Percentiles rank a stretch among this genome's conserved stretches.
These are phyloP conservation scores for Dioscorea alata DNA, from an alignment of 106 monocot genomes.

Conservation along the genomic window DNA sequence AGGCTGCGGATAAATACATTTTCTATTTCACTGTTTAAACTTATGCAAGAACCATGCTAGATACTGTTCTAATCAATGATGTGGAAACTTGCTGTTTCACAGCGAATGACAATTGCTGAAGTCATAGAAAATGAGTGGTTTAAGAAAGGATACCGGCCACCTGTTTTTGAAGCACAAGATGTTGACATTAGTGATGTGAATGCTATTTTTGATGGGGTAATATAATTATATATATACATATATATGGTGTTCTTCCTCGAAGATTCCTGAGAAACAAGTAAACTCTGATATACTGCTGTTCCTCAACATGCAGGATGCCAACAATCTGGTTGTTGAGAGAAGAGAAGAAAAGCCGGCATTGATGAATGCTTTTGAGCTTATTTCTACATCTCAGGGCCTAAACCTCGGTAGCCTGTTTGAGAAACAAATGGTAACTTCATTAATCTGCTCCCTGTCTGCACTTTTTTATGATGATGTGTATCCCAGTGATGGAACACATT, in stretches of 20 bases:
- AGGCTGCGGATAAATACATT: neutral
- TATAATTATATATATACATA: constrained; percentile 12
- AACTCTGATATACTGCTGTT: neutral
- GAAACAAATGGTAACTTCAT: constrained; percentile 61
- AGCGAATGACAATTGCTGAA: constrained; percentile 80
- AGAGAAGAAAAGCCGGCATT: constrained; percentile 58
- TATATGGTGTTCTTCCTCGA: no score
- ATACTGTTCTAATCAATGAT: no score
- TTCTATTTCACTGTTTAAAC: no score
- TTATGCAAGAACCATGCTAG: no score
- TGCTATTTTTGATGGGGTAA: constrained; percentile 60
- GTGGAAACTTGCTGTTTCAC: constrained; percentile 15
- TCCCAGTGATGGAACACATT: no score
- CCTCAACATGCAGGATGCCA: constrained; percentile 29
- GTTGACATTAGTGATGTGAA: constrained; percentile 71
- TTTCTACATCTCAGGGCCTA: constrained; percentile 90
- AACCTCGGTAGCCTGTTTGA: constrained; percentile 89
- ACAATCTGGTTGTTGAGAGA: constrained; percentile 81
- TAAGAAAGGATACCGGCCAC: constrained; percentile 87
- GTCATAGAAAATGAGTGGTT: constrained; percentile 91
- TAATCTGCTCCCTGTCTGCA: neutral
- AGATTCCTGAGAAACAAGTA: neutral
- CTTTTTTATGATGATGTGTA: no score
- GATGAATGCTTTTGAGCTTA: constrained; percentile 98
- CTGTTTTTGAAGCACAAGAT: constrained; percentile 53